Evolutionary conservation across 1,284 basidiomycete genomes (phyloP).

Genomic region (Naganishia sp.): DNA sequence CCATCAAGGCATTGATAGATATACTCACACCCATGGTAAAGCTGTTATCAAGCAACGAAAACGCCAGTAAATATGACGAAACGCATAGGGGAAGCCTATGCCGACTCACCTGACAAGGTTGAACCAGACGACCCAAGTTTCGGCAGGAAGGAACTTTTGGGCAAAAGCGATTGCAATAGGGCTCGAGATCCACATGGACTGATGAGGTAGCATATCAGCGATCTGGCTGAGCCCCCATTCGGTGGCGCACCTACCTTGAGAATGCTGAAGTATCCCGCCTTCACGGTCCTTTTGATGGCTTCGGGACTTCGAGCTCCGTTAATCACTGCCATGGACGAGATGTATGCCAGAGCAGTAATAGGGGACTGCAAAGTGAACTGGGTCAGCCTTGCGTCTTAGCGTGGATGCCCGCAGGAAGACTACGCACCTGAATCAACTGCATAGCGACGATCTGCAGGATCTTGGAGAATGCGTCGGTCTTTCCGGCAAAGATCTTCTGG

Average conservation of each 20-base stretch:
- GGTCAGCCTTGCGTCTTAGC: not conserved
- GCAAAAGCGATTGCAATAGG: slow-evolving; percentile 70
- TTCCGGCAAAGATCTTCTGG: slow-evolving; percentile 75
- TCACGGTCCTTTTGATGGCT: slow-evolving; percentile 70
- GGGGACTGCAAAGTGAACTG: slow-evolving; percentile 1
- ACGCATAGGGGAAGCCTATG: slow-evolving; percentile 7
- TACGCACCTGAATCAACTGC: slow-evolving; percentile 70
- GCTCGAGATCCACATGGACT: slow-evolving; percentile 73
- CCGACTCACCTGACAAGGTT: slow-evolving; percentile 63
- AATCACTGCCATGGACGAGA: slow-evolving; percentile 79
- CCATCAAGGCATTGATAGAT: not conserved
- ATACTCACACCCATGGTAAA: slow-evolving; percentile 24
- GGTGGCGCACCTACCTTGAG: slow-evolving; percentile 62
- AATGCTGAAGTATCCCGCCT: slow-evolving; percentile 71
- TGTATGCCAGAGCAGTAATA: slow-evolving; percentile 54
- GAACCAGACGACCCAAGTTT: slow-evolving; percentile 77
- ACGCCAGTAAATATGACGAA: not conserved
- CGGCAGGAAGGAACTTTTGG: slow-evolving; percentile 70
- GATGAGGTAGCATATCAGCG: slow-evolving; percentile 15
- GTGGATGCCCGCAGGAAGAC: not conserved
- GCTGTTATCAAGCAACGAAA: not conserved
- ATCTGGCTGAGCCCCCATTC: not conserved
- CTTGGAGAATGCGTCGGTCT: slow-evolving; percentile 67
- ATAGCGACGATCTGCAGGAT: slow-evolving; percentile 74
- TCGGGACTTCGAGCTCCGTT: slow-evolving; percentile 71